Base-by-base conservation (phyloP, 345 rosid species). In the Sisymbrium altissimum region DNA sequence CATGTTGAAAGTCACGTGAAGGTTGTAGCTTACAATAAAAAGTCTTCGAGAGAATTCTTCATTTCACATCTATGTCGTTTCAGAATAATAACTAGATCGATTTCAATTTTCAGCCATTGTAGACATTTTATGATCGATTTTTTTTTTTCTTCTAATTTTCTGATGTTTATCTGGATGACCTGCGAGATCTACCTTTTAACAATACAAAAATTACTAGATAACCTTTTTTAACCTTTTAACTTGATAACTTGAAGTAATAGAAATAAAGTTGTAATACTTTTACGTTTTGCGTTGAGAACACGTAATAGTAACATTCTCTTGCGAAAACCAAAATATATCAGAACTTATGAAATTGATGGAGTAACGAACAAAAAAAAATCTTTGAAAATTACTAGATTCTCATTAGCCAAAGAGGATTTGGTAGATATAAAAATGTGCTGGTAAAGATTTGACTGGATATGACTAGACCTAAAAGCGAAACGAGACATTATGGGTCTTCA, bases 1-100 rank as follows among this genome's bases (percentile, higher is more conserved):
- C 70, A 53, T 69, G 25, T 39, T 35, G 58, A 35, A 50, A 41
- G 17, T 75, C 79, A 76, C 79, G 75, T 76, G 75, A 69, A 76
- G 36, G 62, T 69, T 76, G 66, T 69, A 62, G 40, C 65, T 25
- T 76, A 13, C 33, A 44, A 45, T 54, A 69, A 69, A 68, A 76
- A 76, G 79, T 69, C 75, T 76, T 44, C 29, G 14, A 36, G 44
- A 4, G 39, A 9, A 35, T 11, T 3, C n/a, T 75, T 62, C 79
- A 12, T 69, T 76, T 76, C 79, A 69, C 75, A 76, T 76, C 29
- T 29, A 23, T 5, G 21, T 10, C 11, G 58, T 35, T 35, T 58
- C 68, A 39, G 21, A 17, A 46, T 36, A 45, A 23, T 55, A 54
- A 29, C 19, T 38, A 48, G 72, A 43, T 63, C 39, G 53, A 29